Evolutionary conservation across 2,329 filamentous ascomycete species (phyloP).

Genomic region (Ophiobolus disseminans): DNA sequence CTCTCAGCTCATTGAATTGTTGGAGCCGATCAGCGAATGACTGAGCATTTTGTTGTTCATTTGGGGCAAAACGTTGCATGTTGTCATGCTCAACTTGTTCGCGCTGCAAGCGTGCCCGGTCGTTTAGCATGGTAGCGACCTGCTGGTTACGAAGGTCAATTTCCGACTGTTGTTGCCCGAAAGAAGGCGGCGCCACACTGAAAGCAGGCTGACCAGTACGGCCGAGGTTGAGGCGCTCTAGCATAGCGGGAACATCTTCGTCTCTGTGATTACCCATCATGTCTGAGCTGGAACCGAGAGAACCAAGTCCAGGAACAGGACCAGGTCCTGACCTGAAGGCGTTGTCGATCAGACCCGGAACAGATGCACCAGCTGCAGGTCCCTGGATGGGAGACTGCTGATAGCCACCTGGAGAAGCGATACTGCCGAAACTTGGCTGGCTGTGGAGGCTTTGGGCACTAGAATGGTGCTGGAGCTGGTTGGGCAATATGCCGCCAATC

Average conservation of each 20-base stretch:
- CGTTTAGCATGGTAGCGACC: slow-evolving; percentile 66
- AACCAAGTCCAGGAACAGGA: slow-evolving; percentile 51
- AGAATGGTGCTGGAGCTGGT: slow-evolving; percentile 85
- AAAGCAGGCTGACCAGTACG: slow-evolving; percentile 60
- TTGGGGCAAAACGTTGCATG: slow-evolving; percentile 38
- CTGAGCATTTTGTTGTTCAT: slow-evolving; percentile 47
- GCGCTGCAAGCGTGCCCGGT: slow-evolving; percentile 66
- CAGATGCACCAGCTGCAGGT: slow-evolving; percentile 53
- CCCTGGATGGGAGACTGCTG: slow-evolving; percentile 65
- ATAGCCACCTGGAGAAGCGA: slow-evolving; percentile 81
- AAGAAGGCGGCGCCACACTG: slow-evolving; percentile 53
- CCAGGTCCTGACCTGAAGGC: slow-evolving; percentile 50
- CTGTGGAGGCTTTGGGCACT: slow-evolving; percentile 96
- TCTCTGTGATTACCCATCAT: slow-evolving; percentile 62
- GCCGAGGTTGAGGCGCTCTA: slow-evolving; percentile 70
- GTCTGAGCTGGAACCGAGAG: slow-evolving; percentile 55
- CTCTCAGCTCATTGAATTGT: slow-evolving; percentile 81
- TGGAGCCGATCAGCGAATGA: slow-evolving; percentile 72
- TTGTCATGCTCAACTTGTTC: slow-evolving; percentile 66
- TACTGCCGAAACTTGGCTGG: slow-evolving; percentile 94
- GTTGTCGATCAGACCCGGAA: slow-evolving; percentile 75
- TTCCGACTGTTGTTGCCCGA: slow-evolving; percentile 57
- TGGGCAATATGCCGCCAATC: slow-evolving; percentile 58
- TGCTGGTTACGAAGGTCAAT: slow-evolving; percentile 61
- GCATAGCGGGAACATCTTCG: slow-evolving; percentile 71